A percentile compares a stretch with the other conserved stretches of the same genome.
Conservation (phyloP, 2,329 filamentous ascomycete genomes). For the Aspergillus eucalypticola region DNA sequence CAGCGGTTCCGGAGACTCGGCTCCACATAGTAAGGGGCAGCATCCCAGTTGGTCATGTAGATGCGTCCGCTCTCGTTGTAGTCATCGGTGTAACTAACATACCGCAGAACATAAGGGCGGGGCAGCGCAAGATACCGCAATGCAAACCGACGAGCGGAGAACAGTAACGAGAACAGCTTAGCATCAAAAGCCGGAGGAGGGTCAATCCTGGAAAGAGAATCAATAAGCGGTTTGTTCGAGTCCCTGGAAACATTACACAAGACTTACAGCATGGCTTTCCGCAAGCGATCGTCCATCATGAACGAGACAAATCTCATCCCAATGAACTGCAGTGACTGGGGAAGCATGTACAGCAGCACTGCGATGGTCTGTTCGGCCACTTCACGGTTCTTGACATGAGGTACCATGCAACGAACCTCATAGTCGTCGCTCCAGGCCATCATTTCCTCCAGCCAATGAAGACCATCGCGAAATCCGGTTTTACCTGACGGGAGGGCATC, state of each 20-base stretch:
- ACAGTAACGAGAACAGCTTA: conserved; percentile 47
- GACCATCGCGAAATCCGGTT: conserved; percentile 50
- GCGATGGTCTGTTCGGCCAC: conserved; percentile 62
- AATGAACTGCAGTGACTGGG: conserved; percentile 46
- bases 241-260: neutral
- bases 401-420: conserved; percentile 61
- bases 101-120: conserved; percentile 48
- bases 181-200: conserved; percentile 37
- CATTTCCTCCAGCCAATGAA: conserved; percentile 56
- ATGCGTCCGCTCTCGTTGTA: conserved; percentile 59
- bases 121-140: conserved; percentile 63
- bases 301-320: conserved; percentile 56
- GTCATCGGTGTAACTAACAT: conserved; percentile 43
- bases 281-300: conserved; percentile 64
- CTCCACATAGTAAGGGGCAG: conserved; percentile 66
- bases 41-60: conserved; percentile 55
- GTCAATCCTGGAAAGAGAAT: conserved; percentile 35
- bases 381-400: conserved; percentile 50
- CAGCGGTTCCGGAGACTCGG: conserved; percentile 63
- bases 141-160: conserved; percentile 56
- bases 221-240: neutral
- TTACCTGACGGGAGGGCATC: conserved; percentile 45
- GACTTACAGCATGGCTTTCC: conserved; percentile 65
- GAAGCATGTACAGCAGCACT: conserved; percentile 61
- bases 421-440: conserved; percentile 56